Evolutionary conservation across 129 eudicot genomes (phyloP), one percentile per base, ranked within the genome.

Genomic region (Kitagawia praeruptora): DNA sequence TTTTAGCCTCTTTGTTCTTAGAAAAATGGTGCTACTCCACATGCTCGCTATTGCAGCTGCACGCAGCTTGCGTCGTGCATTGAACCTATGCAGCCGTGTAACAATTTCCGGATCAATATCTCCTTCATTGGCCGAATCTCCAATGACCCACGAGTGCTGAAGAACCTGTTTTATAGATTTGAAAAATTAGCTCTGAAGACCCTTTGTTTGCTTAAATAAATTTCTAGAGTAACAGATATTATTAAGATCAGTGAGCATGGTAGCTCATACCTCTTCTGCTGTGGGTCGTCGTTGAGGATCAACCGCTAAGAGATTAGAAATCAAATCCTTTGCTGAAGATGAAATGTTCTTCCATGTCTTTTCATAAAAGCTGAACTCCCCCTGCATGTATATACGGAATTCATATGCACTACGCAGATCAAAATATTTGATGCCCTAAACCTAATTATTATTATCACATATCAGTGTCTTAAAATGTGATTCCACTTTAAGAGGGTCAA

Each of bases 291-390:
- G 78, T 51, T 83, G 56, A 77, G 97, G 95, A 75, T 92, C 88
- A 14, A 89, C 95, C 16, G 83, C 85, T n/a, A 92, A 81, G 53
- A 92, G 91, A 75, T 86, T 82, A 47, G 86, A 88, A 77, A 92
- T 92, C 70, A 92, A 86, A 47, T 92, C 88, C 83, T 89, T 86
- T 23, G 91, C 97, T 21, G 97, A 92, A 31, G 92, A 79, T 74
- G 97, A 92, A 76, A 92, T 89, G 82, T 88, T 88, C 76, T 88
- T 92, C 97, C 97, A 92, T 85, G 97, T 92, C 85, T 88, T 89
- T 54, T 92, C 97, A 74, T 86, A 89, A 81, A 89, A 92, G 84
- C 88, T 89, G 82, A 92, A 92, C 46, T 87, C 80, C 23, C 89
- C 97, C 97, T 92, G 80, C 79, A 83, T 37, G 7, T 0, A 18